Evolutionary conservation across 2,329 filamentous ascomycete genomes (phyloP).

Genomic region (Cryphonectria radicalis): DNA sequence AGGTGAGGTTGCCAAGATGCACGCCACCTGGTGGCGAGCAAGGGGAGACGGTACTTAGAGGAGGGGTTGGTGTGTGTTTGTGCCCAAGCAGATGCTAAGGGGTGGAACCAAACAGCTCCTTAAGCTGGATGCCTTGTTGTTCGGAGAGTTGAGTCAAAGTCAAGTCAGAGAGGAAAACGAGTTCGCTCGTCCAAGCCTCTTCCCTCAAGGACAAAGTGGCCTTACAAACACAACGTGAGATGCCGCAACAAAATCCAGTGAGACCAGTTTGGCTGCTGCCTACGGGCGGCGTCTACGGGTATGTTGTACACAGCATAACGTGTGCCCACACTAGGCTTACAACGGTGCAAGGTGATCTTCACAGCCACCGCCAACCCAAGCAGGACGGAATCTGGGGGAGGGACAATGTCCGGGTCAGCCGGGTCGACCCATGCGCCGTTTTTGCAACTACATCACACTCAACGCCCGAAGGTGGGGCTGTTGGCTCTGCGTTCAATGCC

Average conservation of each 20-base stretch:
- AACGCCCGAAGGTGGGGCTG: constrained; percentile 16
- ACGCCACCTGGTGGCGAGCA: constrained; percentile 14
- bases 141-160: background rate
- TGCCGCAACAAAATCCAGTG: background rate
- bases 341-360: constrained; percentile 6
- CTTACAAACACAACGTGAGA: background rate
- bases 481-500: background rate
- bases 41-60: background rate
- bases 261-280: constrained; percentile 1
- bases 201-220: background rate
- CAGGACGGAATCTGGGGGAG: constrained; percentile 3
- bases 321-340: background rate
- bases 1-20: constrained; percentile 9
- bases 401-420: constrained; percentile 8
- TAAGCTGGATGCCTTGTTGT: background rate
- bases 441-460: constrained; percentile 1
- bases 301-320: background rate
- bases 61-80: background rate
- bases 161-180: background rate
- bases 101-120: background rate
- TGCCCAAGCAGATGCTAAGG: background rate
- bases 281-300: background rate
- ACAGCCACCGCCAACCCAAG: constrained; percentile 11
- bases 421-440: background rate
- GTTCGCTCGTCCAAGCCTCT: background rate